phyloP scores from a whole-genome alignment of 345 rosid species.

The Acer yangbiense region DNA sequence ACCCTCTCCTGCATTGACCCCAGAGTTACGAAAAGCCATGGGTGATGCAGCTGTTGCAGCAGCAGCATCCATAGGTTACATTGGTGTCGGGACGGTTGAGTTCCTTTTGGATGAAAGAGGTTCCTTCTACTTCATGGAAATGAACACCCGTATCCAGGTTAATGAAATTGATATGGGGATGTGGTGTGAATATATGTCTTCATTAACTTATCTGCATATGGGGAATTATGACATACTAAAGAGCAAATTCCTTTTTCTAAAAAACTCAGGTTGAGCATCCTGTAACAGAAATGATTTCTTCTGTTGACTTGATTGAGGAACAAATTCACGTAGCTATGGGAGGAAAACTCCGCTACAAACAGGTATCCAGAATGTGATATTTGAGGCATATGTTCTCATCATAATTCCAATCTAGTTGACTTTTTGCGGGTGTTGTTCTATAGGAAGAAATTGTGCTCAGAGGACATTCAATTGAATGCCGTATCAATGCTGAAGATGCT shows the following conservation, averaged over 20 bases:
- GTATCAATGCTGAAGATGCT: constrained; percentile 98
- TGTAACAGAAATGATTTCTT: constrained; percentile 97
- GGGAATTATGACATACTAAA: constrained; percentile 9
- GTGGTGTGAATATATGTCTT: constrained; percentile 9
- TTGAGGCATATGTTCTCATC: not conserved
- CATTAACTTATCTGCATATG: not conserved
- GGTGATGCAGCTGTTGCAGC: constrained; percentile 99
- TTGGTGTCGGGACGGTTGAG: constrained; percentile 97
- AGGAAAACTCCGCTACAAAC: constrained; percentile 81
- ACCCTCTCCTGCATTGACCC: constrained; percentile 96
- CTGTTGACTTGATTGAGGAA: constrained; percentile 96
- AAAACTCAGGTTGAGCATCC: constrained; percentile 91
- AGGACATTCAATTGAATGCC: constrained; percentile 98
- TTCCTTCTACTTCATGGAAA: constrained; percentile 98
- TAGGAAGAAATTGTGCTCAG: constrained; percentile 95
- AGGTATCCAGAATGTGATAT: constrained; percentile 46
- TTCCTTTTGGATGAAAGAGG: constrained; percentile 99
- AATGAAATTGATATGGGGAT: not conserved
- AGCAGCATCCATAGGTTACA: constrained; percentile 98
- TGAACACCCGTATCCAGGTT: constrained; percentile 99
- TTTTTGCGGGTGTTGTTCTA: constrained; percentile 10
- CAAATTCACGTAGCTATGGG: constrained; percentile 99
- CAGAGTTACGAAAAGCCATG: constrained; percentile 95
- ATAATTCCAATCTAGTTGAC: not conserved
- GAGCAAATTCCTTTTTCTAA: constrained; percentile 8